phyloP scores from a whole-genome alignment of 2,329 filamentous ascomycete species.

The Fusarium buxicola region DNA sequence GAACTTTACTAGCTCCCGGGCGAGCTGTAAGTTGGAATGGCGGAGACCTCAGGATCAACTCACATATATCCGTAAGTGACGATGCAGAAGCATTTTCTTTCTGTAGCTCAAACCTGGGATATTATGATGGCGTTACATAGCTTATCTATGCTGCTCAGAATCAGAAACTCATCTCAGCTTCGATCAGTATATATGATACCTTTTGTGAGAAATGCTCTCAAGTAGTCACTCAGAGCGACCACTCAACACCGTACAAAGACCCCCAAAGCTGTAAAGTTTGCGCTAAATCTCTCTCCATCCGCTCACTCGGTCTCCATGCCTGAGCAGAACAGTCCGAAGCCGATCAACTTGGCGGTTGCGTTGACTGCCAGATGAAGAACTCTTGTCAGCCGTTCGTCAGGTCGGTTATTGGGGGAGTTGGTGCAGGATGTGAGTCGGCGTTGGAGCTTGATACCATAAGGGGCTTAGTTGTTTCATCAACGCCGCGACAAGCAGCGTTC shows the following conservation, averaged over 20 bases:
- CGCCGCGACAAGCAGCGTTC: conserved; percentile 37
- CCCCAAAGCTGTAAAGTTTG: conserved; percentile 27
- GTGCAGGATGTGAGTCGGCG: too few relatives aligned
- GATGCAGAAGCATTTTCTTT: conserved; percentile 31
- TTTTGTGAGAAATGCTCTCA: conserved; percentile 46
- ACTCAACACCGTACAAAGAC: conserved; percentile 28
- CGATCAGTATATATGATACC: conserved; percentile 44
- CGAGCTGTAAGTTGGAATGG: not conserved
- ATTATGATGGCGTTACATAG: conserved; percentile 40
- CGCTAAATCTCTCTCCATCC: conserved; percentile 38
- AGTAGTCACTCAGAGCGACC: conserved; percentile 10
- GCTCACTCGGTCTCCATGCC: conserved; percentile 44
- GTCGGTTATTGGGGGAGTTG: too few relatives aligned
- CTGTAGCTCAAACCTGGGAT: conserved; percentile 25
- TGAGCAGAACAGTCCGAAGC: too few relatives aligned
- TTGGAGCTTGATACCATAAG: too few relatives aligned
- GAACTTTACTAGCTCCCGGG: conserved; percentile 6
- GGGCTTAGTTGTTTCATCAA: too few relatives aligned
- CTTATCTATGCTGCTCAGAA: conserved; percentile 37
- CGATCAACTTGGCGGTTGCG: too few relatives aligned
- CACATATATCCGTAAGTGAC: conserved; percentile 30
- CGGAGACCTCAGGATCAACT: conserved; percentile 11
- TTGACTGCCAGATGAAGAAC: too few relatives aligned
- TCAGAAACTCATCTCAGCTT: conserved; percentile 30
- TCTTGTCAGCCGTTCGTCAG: too few relatives aligned